phyloP scores from a whole-genome alignment of 2,329 filamentous ascomycete species.

The Clonostachys chloroleuca region DNA sequence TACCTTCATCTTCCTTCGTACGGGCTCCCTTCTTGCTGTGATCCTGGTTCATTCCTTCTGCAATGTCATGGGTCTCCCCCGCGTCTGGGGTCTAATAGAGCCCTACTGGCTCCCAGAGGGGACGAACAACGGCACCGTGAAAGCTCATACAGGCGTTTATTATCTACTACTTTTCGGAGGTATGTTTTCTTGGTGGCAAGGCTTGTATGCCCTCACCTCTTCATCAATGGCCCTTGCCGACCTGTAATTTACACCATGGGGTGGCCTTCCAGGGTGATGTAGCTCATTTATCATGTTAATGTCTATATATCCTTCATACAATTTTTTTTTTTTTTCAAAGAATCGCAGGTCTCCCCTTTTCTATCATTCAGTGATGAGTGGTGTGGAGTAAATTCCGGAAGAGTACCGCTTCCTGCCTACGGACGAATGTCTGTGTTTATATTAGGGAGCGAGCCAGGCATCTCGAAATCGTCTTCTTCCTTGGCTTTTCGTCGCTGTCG shows the following conservation, averaged over 20 bases:
- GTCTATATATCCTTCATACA: no score
- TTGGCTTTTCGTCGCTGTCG: conserved; percentile 29
- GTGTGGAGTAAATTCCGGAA: no score
- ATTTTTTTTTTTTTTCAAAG: no score
- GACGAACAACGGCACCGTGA: conserved; percentile 7
- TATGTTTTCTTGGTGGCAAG: conserved; percentile 64
- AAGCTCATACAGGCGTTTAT: conserved; percentile 70
- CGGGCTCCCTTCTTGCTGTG: conserved; percentile 73
- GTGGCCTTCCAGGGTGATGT: not conserved
- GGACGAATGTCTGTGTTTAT: conserved; percentile 18
- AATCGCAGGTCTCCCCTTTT: no score
- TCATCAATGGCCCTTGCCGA: conserved; percentile 19
- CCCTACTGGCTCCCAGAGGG: conserved; percentile 30
- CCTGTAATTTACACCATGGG: conserved; percentile 13
- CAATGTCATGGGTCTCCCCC: conserved; percentile 86
- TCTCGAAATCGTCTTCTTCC: conserved; percentile 33
- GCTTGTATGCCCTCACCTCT: conserved; percentile 69
- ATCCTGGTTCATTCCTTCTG: conserved; percentile 82
- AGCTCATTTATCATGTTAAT: no score
- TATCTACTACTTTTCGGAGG: conserved; percentile 74
- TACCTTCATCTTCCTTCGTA: conserved; percentile 82
- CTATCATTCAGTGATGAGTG: no score
- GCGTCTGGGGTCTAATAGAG: conserved; percentile 76
- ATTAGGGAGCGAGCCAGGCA: conserved; percentile 41
- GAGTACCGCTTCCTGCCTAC: not conserved